phyloP scores from a whole-genome alignment of 805 yeast genomes.

The Saccharomycopsis sp. region DNA sequence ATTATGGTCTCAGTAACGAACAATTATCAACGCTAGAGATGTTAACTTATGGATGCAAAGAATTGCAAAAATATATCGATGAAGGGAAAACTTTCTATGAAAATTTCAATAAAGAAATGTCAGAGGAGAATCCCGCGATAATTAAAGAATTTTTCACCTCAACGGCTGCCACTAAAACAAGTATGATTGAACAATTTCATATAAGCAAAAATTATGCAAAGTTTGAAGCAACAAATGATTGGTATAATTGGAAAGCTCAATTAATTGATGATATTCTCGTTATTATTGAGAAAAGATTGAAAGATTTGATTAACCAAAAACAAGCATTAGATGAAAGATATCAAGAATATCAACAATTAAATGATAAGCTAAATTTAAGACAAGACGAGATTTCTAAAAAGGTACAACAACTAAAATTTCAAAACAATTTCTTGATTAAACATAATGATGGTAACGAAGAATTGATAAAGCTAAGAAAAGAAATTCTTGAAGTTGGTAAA shows the following conservation, averaged over 20 bases:
- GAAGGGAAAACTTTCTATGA: slow-evolving; percentile 40
- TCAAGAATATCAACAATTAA: slow-evolving; percentile 11
- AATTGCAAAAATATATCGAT: slow-evolving; percentile 40
- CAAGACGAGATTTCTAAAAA: slow-evolving; percentile 20
- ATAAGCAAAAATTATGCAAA: slow-evolving; percentile 43
- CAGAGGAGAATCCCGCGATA: slow-evolving; percentile 40
- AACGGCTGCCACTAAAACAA: slow-evolving; percentile 30
- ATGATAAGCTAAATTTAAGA: slow-evolving; percentile 15
- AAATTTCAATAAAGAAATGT: slow-evolving; percentile 35
- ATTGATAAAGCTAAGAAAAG: slow-evolving; percentile 17
- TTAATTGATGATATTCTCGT: slow-evolving; percentile 35
- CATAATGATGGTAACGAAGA: slow-evolving; percentile 20
- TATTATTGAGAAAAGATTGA: slow-evolving; percentile 25
- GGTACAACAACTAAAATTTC: slow-evolving; percentile 18
- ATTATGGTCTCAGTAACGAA: slow-evolving; percentile 25
- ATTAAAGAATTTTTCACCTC: slow-evolving; percentile 40
- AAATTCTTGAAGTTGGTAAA: slow-evolving; percentile 16
- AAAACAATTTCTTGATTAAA: slow-evolving; percentile 22
- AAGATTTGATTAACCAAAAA: slow-evolving; percentile 23
- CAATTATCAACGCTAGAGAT: slow-evolving; percentile 38
- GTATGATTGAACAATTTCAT: slow-evolving; percentile 40
- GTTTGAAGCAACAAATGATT: slow-evolving; percentile 40
- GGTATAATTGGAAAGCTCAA: slow-evolving; percentile 54
- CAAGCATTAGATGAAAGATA: slow-evolving; percentile 19
- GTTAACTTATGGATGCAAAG: slow-evolving; percentile 43